Evolutionary conservation across 345 rosid genomes (phyloP).

Genomic region (Gynandropsis gynandra): DNA sequence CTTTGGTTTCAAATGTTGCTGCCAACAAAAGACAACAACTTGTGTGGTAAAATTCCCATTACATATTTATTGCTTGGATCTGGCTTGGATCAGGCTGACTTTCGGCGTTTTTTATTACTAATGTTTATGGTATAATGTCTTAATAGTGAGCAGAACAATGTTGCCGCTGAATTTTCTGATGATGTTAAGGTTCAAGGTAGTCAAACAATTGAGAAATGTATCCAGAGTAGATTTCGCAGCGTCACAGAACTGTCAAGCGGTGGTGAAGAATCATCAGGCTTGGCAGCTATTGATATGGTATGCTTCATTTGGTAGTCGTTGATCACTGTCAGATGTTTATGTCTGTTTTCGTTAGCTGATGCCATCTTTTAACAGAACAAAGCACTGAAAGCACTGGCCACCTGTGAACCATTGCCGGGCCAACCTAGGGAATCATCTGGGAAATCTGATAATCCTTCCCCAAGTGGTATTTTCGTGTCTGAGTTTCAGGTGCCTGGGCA

Average conservation of each 20-base stretch:
- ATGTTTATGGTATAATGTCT: constrained; percentile 17
- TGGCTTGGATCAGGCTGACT: constrained; percentile 2
- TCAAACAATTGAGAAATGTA: constrained; percentile 46
- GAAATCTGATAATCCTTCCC: constrained; percentile 33
- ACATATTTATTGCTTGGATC: constrained; percentile 1
- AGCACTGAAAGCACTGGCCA: constrained; percentile 77
- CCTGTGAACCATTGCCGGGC: constrained; percentile 35
- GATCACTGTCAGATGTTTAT: constrained; percentile 9
- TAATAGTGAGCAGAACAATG: constrained; percentile 38
- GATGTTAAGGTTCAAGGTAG: constrained; percentile 29
- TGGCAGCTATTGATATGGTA: constrained; percentile 76
- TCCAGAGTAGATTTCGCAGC: constrained; percentile 60
- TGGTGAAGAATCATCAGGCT: constrained; percentile 43
- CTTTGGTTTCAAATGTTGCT: constrained; percentile 48
- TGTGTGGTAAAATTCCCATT: constrained; percentile 39
- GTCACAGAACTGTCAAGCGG: constrained; percentile 72
- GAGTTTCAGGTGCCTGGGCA: constrained; percentile 49
- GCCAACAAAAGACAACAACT: constrained; percentile 42
- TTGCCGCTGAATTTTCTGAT: constrained; percentile 36
- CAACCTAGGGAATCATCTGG: constrained; percentile 33
- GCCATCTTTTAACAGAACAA: constrained; percentile 48
- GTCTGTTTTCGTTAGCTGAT: constrained; percentile 9
- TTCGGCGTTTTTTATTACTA: background rate
- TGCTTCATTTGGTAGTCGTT: constrained; percentile 17
- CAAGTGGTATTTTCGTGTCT: constrained; percentile 35